Percentiles rank a stretch among this genome's conserved stretches.
Evolutionary conservation across 305 asterid genomes (phyloP).

Genomic region (Nicotiana rustica): DNA sequence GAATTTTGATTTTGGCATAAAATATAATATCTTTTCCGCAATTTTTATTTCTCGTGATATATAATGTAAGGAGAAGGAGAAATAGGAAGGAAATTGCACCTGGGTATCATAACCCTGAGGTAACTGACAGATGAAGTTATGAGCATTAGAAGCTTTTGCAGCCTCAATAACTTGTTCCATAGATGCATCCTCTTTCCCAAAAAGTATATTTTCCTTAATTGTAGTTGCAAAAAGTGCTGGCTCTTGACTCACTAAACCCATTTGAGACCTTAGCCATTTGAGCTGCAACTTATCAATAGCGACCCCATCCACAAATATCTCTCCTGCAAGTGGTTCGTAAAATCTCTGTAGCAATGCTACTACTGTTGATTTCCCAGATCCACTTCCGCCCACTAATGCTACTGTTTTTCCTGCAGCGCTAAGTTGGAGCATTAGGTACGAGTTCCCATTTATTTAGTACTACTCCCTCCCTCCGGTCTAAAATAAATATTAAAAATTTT

Average conservation of each 20-base stretch:
- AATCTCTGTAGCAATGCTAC: constrained; percentile 67
- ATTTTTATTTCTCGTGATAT: neutral
- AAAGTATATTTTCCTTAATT: constrained; percentile 84
- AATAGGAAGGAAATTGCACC: constrained; percentile 44
- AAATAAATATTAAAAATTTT: too few relatives aligned
- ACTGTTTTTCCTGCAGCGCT: constrained; percentile 59
- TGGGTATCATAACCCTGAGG: constrained; percentile 96
- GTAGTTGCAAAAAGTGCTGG: constrained; percentile 92
- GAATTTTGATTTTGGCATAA: too few relatives aligned
- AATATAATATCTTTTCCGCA: too few relatives aligned
- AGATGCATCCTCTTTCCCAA: constrained; percentile 90
- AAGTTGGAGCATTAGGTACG: too few relatives aligned
- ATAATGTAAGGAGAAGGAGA: neutral
- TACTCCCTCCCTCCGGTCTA: too few relatives aligned
- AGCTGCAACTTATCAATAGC: constrained; percentile 75
- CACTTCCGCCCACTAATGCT: constrained; percentile 98
- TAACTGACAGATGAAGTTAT: constrained; percentile 79
- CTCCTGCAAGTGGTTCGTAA: constrained; percentile 84
- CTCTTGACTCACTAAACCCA: constrained; percentile 98
- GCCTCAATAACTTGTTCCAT: constrained; percentile 81
- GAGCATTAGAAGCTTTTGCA: constrained; percentile 94
- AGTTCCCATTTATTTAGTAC: too few relatives aligned
- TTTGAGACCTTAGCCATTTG: constrained; percentile 94
- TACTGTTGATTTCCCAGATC: constrained; percentile 93
- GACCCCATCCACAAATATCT: constrained; percentile 77